A percentile compares a stretch with the other conserved stretches of the same genome.
Conservation (phyloP, 2,329 filamentous ascomycete species). For the Diatrype stigma region DNA sequence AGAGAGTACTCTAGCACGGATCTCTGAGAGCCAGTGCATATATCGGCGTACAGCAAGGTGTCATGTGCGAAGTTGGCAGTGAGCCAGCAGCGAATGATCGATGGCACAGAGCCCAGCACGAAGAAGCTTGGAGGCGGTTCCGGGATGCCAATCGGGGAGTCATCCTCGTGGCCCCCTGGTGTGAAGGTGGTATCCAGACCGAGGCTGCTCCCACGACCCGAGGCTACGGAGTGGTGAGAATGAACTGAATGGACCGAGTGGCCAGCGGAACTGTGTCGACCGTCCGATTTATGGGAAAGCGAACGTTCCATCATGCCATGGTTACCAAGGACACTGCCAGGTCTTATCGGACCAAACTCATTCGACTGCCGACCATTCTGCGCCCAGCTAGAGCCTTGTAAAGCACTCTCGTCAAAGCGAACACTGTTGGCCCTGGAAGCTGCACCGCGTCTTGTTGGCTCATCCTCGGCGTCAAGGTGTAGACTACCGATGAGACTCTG, state of each 20-base stretch:
- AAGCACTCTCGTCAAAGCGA: slow-evolving; percentile 91
- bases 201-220: slow-evolving; percentile 81
- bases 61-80: slow-evolving; percentile 86
- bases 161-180: slow-evolving; percentile 57
- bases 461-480: slow-evolving; percentile 82
- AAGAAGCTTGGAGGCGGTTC: slow-evolving; percentile 80
- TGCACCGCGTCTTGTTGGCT: slow-evolving; percentile 77
- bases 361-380: slow-evolving; percentile 78
- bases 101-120: slow-evolving; percentile 82
- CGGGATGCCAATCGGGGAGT: slow-evolving; percentile 67
- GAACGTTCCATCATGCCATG: slow-evolving; percentile 85
- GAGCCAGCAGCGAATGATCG: slow-evolving; percentile 94
- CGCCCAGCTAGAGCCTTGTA: slow-evolving; percentile 81
- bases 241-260: slow-evolving; percentile 66
- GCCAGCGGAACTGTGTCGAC: slow-evolving; percentile 88
- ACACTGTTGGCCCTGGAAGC: slow-evolving; percentile 95
- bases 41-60: slow-evolving; percentile 81
- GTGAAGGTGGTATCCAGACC: slow-evolving; percentile 72
- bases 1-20: slow-evolving; percentile 77
- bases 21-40: slow-evolving; percentile 87
- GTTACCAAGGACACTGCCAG: slow-evolving; percentile 73
- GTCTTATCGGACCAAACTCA: slow-evolving; percentile 74
- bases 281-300: slow-evolving; percentile 92
- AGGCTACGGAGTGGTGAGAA: slow-evolving; percentile 66
- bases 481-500: slow-evolving; percentile 76